Evolutionary conservation across 1,284 basidiomycete species (phyloP), one percentile per base, ranked within the genome.

Genomic region (Omphalotus olearius): DNA sequence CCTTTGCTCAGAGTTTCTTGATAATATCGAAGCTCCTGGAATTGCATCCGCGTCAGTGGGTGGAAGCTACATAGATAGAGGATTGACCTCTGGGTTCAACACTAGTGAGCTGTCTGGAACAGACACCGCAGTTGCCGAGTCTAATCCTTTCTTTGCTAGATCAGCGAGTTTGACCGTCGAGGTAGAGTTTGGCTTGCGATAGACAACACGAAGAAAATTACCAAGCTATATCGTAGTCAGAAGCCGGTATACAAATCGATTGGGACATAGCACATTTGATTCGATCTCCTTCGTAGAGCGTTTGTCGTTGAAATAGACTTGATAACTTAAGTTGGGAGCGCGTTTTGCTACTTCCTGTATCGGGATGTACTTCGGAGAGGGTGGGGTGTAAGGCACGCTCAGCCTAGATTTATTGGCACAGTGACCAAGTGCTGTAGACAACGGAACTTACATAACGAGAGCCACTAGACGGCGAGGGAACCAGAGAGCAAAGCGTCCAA

Each of bases 401-500:
- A 88, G 54, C 54, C 85, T 88, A 55, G 11, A 28, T 13, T 46
- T 10, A n/a, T 45, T 7, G 23, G 40, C 16, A 17, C 26, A 13
- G 13, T 25, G 23, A 36, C n/a, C 5, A 38, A 28, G 30, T 33
- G 30, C 5, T 39, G 7, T 23, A 44, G 28, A 26, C 6, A 20
- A 17, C 14, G 28, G n/a, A 7, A 66, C 79, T 56, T 66, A 85
- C 87, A 82, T 67, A 0, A 76, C 70, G 16, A 89, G 67, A 0
- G 79, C 80, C 3, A 73, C 58, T 38, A 85, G 56, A 30, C 84
- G 73, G 14, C 79, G 65, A 0, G 86, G 83, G 62, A 85, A 65
- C 83, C 83, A 87, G 23, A 87, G 68, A 11, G 83, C 80, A 57
- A 89, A 84, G 18, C 84, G 73, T 33, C 73, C 72, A 3, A 72